These are phyloP conservation scores for Aspergillus awamori DNA, from an alignment of 2,329 filamentous ascomycete species.

Conservation along the genomic window DNA sequence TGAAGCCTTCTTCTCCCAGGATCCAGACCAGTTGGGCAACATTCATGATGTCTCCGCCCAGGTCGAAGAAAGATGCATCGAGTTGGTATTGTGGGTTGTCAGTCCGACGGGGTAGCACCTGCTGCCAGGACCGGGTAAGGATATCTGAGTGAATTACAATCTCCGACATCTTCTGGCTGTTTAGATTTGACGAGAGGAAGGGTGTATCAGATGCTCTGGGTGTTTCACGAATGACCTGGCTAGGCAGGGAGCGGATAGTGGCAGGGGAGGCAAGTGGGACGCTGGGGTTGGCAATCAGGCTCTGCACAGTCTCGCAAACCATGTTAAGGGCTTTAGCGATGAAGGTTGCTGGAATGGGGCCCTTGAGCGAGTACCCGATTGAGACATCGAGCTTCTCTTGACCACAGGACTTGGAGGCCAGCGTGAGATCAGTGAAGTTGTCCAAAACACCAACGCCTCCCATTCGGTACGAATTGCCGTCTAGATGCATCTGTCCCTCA, in stretches of 20 bases:
- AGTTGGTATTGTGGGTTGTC: slow-evolving; percentile 36
- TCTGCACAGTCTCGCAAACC: slow-evolving; percentile 43
- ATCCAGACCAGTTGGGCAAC: slow-evolving; percentile 47
- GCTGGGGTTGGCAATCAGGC: slow-evolving; percentile 40
- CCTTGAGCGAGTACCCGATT: slow-evolving; percentile 43
- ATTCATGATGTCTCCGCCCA: slow-evolving; percentile 46
- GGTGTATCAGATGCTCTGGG: slow-evolving; percentile 32
- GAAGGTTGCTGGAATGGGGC: slow-evolving; percentile 36
- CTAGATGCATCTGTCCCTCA: slow-evolving; percentile 41
- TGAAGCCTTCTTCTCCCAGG: slow-evolving; percentile 44
- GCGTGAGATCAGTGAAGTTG: slow-evolving; percentile 44
- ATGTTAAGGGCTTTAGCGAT: slow-evolving; percentile 43
- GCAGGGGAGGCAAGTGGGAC: slow-evolving; percentile 36
- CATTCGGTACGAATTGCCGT: slow-evolving; percentile 43
- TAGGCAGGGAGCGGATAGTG: slow-evolving; percentile 36
- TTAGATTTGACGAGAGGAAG: slow-evolving; percentile 41
- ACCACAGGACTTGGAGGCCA: slow-evolving; percentile 41
- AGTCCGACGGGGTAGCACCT: slow-evolving; percentile 37
- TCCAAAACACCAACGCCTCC: slow-evolving; percentile 44
- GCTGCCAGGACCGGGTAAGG: slow-evolving; percentile 44
- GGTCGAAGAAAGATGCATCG: slow-evolving; percentile 46
- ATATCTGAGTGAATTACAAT: slow-evolving; percentile 45
- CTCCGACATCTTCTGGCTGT: slow-evolving; percentile 41
- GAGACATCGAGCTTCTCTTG: slow-evolving; percentile 39
- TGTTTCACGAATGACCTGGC: slow-evolving; percentile 34